Percentiles rank a stretch among this genome's conserved stretches.
Conservation (phyloP, 495 filamentous ascomycete genomes). For the Hypoxylon lienhwacheense region DNA sequence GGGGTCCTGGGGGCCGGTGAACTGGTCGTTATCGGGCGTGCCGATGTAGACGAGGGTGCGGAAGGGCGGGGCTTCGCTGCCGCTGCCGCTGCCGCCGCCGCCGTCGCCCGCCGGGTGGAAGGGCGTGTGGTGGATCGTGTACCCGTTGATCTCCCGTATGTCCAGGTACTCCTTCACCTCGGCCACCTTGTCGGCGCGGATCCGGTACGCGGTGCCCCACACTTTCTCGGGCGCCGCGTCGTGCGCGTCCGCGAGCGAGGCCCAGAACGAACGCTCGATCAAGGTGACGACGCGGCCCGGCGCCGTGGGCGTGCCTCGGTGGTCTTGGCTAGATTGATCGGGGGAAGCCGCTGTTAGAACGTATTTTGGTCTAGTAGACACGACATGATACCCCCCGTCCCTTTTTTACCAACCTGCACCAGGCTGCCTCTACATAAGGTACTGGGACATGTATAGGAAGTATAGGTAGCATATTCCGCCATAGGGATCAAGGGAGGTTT, state of each 20-base stretch:
- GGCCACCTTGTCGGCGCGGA: slow-evolving; percentile 67
- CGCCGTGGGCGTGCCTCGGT: slow-evolving; percentile 83
- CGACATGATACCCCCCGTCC: neutral
- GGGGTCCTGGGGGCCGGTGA: slow-evolving; percentile 79
- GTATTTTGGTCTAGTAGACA: neutral
- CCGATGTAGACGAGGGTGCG: slow-evolving; percentile 87
- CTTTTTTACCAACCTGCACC: no score
- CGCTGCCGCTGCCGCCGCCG: no score
- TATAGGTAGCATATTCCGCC: no score
- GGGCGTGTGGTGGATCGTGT: slow-evolving; percentile 83
- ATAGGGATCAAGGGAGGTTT: slow-evolving; percentile 1
- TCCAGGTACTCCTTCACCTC: slow-evolving; percentile 91
- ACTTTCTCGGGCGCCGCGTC: slow-evolving; percentile 63
- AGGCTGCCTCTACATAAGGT: neutral
- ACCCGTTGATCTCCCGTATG: slow-evolving; percentile 96
- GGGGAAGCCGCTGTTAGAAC: slow-evolving; percentile 8
- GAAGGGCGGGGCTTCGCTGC: slow-evolving; percentile 47
- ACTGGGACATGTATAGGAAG: no score
- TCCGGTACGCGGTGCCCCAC: slow-evolving; percentile 94
- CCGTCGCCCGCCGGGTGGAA: slow-evolving; percentile 69
- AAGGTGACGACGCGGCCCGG: slow-evolving; percentile 94
- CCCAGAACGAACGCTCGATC: slow-evolving; percentile 80
- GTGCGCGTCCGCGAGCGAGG: slow-evolving; percentile 71
- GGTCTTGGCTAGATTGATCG: slow-evolving; percentile 70
- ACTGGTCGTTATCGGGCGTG: slow-evolving; percentile 90